A percentile compares a stretch with the other conserved stretches of the same genome.
phyloP scores from a whole-genome alignment of 805 yeast genomes.

The Debaryomyces castellii region DNA sequence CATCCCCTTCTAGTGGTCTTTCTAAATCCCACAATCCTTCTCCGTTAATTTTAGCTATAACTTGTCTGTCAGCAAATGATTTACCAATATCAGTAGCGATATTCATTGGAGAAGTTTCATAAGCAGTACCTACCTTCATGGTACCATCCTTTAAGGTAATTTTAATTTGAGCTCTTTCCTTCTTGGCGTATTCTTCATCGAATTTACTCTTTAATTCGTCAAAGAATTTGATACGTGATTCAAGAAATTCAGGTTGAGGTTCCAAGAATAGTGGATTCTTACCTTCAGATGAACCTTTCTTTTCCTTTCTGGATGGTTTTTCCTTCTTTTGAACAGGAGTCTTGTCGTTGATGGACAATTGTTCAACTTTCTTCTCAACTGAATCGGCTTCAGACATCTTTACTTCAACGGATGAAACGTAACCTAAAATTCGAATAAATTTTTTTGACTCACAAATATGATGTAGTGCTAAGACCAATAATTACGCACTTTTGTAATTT shows the following conservation, averaged over 20 bases:
- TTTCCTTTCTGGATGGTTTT: conserved; percentile 23
- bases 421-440: neutral
- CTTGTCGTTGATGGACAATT: conserved; percentile 34
- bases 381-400: conserved; percentile 14
- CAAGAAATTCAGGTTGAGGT: conserved; percentile 84
- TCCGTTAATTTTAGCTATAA: conserved; percentile 89
- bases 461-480: conserved; percentile 1
- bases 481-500: conserved; percentile 5
- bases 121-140: conserved; percentile 72
- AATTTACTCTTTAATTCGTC: conserved; percentile 76
- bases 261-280: conserved; percentile 46
- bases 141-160: conserved; percentile 88
- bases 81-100: conserved; percentile 84
- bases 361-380: conserved; percentile 48
- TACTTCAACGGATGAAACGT: neutral
- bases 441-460: conserved; percentile 1
- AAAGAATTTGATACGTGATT: conserved; percentile 73
- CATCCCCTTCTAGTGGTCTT: conserved; percentile 81
- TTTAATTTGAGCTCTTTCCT: conserved; percentile 59
- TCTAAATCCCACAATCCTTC: conserved; percentile 86
- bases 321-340: conserved; percentile 6
- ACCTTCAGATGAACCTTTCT: conserved; percentile 41
- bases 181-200: conserved; percentile 67
- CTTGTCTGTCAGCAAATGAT: conserved; percentile 84
- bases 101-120: conserved; percentile 87